phyloP scores from a whole-genome alignment of 2,329 filamentous ascomycete species.

The Colletotrichum limetticola region DNA sequence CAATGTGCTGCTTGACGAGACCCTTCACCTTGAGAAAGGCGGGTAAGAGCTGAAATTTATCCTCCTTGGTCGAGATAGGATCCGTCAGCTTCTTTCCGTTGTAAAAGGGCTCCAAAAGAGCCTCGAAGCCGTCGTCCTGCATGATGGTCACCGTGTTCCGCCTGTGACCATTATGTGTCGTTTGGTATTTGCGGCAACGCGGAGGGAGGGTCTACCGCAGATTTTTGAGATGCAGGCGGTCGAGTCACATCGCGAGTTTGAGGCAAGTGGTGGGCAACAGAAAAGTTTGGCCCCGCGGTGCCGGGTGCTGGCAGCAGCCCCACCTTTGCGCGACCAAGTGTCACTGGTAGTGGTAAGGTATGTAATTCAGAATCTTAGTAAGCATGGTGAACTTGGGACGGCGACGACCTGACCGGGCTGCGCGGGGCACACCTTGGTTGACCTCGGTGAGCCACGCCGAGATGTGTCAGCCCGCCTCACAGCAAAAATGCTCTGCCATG shows the following conservation, averaged over 20 bases:
- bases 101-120: conserved; percentile 74
- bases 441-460: conserved; percentile 4
- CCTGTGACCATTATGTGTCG: conserved; percentile 33
- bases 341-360: not conserved
- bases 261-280: conserved; percentile 28
- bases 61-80: conserved; percentile 73
- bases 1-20: conserved; percentile 95
- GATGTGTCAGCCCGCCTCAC: not conserved
- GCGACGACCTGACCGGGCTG: not conserved
- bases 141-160: conserved; percentile 49
- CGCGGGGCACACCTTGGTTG: not conserved
- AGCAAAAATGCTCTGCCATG: not conserved
- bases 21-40: conserved; percentile 99
- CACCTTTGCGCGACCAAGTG: not conserved
- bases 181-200: not conserved
- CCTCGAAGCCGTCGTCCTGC: conserved; percentile 74
- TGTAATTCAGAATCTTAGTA: not conserved
- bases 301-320: conserved; percentile 29
- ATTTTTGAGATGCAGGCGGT: conserved; percentile 20
- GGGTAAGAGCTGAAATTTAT: conserved; percentile 97
- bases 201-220: conserved; percentile 8
- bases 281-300: conserved; percentile 38
- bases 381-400: not conserved
- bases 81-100: conserved; percentile 75
- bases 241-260: conserved; percentile 33